A percentile compares a stretch with the other conserved stretches of the same genome.
phyloP scores from a whole-genome alignment of 768 basidiomycete species.

The Tremella mesenterica region DNA sequence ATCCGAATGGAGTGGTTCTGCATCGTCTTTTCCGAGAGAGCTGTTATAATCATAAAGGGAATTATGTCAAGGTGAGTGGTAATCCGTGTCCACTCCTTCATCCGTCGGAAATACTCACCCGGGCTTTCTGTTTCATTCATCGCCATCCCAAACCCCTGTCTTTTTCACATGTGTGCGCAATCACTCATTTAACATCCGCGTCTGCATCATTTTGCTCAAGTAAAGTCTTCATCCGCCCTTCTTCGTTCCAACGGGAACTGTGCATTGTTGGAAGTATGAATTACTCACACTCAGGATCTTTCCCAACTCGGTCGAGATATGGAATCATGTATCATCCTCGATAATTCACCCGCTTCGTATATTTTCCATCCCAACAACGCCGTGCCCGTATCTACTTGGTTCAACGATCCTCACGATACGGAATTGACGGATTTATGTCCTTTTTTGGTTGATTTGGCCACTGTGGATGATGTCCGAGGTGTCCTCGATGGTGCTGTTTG shows the following conservation, averaged over 20 bases:
- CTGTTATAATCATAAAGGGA: conserved; percentile 97
- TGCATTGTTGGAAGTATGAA: too few relatives aligned
- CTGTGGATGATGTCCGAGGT: conserved; percentile 82
- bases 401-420: conserved; percentile 97
- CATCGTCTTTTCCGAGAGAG: conserved; percentile 95
- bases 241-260: too few relatives aligned
- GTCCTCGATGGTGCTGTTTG: conserved; percentile 62
- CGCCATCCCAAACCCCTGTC: too few relatives aligned
- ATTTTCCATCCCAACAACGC: conserved; percentile 99
- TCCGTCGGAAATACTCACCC: too few relatives aligned
- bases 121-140: too few relatives aligned
- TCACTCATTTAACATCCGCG: too few relatives aligned
- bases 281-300: too few relatives aligned
- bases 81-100: too few relatives aligned
- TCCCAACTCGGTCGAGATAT: conserved; percentile 94
- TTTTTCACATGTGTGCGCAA: too few relatives aligned
- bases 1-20: conserved; percentile 80
- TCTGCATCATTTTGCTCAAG: too few relatives aligned
- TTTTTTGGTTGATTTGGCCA: conserved; percentile 78
- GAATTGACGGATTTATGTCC: conserved; percentile 92
- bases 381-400: conserved; percentile 98
- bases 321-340: conserved; percentile 89
- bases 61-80: conserved; percentile 93
- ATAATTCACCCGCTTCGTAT: conserved; percentile 97
- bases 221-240: too few relatives aligned